Evolutionary conservation across 139 green algal species (phyloP).

Genomic region (Trebouxia sp.): DNA sequence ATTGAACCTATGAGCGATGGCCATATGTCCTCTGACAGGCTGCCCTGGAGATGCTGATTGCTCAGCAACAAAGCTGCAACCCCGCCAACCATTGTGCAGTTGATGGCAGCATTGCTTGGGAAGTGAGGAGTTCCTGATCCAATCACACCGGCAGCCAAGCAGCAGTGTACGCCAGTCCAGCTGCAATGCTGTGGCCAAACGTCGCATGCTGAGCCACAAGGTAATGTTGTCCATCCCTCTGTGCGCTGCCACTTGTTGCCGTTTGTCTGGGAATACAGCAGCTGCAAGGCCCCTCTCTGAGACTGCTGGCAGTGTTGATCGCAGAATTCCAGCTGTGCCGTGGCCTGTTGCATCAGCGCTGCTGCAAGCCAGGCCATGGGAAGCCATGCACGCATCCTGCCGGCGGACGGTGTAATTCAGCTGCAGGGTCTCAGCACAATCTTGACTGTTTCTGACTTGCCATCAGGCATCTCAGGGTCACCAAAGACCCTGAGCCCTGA

Average conservation of each 20-base stretch:
- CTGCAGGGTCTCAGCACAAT: no score
- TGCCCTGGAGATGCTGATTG: neutral
- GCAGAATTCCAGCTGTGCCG: neutral
- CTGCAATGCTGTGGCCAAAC: conserved; percentile 2
- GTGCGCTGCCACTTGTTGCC: neutral
- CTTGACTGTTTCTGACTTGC: no score
- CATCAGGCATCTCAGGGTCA: no score
- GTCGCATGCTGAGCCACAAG: neutral
- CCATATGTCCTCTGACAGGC: neutral
- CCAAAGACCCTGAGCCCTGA: no score
- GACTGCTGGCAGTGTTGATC: neutral
- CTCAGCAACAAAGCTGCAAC: neutral
- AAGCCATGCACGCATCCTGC: no score
- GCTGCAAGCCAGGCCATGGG: neutral
- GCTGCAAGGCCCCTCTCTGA: neutral
- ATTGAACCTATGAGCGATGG: neutral
- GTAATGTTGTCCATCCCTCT: neutral
- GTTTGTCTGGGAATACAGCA: neutral
- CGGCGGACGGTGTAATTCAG: no score
- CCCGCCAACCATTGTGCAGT: conserved; percentile 15
- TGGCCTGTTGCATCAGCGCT: neutral
- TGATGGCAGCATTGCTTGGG: conserved; percentile 15
- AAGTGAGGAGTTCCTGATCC: neutral
- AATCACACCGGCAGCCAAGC: neutral
- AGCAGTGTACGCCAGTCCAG: conserved; percentile 11